phyloP scores from a whole-genome alignment of 106 monocot species.

The Agapanthus africanus region DNA sequence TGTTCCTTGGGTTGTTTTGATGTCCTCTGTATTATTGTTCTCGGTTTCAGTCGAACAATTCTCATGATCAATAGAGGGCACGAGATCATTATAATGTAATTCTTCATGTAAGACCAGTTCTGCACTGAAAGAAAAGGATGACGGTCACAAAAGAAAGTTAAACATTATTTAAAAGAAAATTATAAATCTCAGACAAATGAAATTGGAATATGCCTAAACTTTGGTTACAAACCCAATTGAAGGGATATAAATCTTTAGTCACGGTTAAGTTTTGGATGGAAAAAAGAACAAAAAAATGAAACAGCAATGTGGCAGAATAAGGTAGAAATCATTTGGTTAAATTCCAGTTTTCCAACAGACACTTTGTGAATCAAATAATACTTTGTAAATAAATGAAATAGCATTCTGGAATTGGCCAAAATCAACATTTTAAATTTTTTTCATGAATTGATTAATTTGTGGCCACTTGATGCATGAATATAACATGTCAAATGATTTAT shows the following conservation, averaged over 20 bases:
- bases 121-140: constrained; percentile 45
- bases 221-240: not conserved
- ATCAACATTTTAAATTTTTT: not conserved
- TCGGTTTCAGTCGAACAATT: constrained; percentile 2
- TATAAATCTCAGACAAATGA: too few relatives aligned
- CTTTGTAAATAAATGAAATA: not conserved
- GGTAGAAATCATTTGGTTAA: not conserved
- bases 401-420: not conserved
- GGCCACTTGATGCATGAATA: too few relatives aligned
- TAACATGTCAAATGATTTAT: too few relatives aligned
- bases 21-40: constrained; percentile 12
- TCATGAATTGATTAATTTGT: not conserved
- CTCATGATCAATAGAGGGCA: constrained; percentile 18
- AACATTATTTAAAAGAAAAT: not conserved
- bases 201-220: not conserved
- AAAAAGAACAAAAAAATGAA: not conserved
- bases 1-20: constrained; percentile 1
- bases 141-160: not conserved
- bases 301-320: not conserved
- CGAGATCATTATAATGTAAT: constrained; percentile 85
- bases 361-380: not conserved
- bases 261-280: not conserved
- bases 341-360: too few relatives aligned
- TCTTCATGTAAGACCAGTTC: constrained; percentile 65
- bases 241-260: not conserved